Evolutionary conservation across 164 flowering plant species (phyloP).

Genomic region (Liriodendron chinense): DNA sequence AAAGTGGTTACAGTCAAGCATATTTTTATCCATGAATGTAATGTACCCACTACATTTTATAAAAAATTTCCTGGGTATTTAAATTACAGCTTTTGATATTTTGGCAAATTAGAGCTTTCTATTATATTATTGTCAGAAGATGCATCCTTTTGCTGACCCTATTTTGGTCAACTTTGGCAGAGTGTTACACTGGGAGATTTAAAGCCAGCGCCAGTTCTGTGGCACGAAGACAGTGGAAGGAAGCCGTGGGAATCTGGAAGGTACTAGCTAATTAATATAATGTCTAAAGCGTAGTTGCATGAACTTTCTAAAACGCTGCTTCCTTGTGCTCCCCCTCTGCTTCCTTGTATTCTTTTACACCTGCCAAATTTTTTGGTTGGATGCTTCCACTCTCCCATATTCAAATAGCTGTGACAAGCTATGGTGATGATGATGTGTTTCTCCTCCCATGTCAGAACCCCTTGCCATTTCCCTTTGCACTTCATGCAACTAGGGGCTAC

Average conservation of each 20-base stretch:
- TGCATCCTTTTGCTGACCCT: neutral
- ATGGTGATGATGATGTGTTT: too few relatives aligned
- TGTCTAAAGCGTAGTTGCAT: neutral
- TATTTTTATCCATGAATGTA: too few relatives aligned
- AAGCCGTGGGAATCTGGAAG: constrained; percentile 51
- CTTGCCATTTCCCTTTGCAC: too few relatives aligned
- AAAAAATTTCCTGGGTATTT: neutral
- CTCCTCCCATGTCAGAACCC: too few relatives aligned
- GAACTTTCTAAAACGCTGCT: neutral
- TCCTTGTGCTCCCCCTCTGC: too few relatives aligned
- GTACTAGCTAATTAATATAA: constrained; percentile 14
- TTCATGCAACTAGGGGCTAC: too few relatives aligned
- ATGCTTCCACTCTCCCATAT: neutral
- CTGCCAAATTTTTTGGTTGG: neutral
- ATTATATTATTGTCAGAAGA: neutral
- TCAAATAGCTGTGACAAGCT: too few relatives aligned
- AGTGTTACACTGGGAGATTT: constrained; percentile 62
- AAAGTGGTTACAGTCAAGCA: too few relatives aligned
- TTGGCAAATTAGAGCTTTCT: neutral
- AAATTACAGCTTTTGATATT: too few relatives aligned
- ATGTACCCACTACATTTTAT: neutral
- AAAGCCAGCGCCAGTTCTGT: constrained; percentile 73
- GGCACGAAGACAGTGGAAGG: constrained; percentile 92
- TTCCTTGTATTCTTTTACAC: neutral
- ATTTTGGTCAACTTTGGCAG: constrained; percentile 36